Conservation (phyloP, 2,329 filamentous ascomycete species). For the Pseudogymnoascus sp. region DNA sequence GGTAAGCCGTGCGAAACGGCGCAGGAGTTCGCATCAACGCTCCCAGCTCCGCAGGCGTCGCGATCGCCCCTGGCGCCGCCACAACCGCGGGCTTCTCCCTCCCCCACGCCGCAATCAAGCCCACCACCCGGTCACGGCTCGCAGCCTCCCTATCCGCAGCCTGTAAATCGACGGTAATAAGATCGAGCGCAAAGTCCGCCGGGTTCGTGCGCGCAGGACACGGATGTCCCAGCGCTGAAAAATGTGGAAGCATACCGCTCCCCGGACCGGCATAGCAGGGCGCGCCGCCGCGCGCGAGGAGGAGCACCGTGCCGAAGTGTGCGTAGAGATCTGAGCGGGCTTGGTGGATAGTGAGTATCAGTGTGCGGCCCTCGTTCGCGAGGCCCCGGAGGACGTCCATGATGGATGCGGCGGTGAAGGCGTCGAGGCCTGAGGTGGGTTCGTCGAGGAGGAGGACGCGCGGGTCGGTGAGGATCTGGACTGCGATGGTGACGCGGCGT, state of each 20-base stretch:
- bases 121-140: slow-evolving; percentile 52
- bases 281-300: slow-evolving; percentile 60
- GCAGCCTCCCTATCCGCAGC: slow-evolving; percentile 52
- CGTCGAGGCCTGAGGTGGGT: slow-evolving; percentile 67
- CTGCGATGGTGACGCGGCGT: slow-evolving; percentile 65
- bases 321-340: slow-evolving; percentile 64
- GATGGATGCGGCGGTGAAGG: slow-evolving; percentile 69
- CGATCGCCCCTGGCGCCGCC: slow-evolving; percentile 24
- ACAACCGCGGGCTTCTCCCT: slow-evolving; percentile 18
- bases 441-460: slow-evolving; percentile 66
- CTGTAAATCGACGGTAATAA: slow-evolving; percentile 69
- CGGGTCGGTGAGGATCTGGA: slow-evolving; percentile 69
- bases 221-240: slow-evolving; percentile 48
- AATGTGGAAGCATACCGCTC: slow-evolving; percentile 55
- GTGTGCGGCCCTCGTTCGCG: slow-evolving; percentile 62
- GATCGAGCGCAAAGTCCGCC: slow-evolving; percentile 67
- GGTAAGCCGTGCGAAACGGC: slow-evolving; percentile 53
- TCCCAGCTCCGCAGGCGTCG: slow-evolving; percentile 64
- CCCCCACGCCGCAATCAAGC: slow-evolving; percentile 52
- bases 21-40: slow-evolving; percentile 56
- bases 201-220: slow-evolving; percentile 66
- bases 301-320: slow-evolving; percentile 62
- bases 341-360: slow-evolving; percentile 72
- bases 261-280: slow-evolving; percentile 60
- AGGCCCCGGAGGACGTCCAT: slow-evolving; percentile 64